Evolutionary conservation across 1,139 yeast species (phyloP).

Genomic region (Lodderomyces orthopsilosis): DNA sequence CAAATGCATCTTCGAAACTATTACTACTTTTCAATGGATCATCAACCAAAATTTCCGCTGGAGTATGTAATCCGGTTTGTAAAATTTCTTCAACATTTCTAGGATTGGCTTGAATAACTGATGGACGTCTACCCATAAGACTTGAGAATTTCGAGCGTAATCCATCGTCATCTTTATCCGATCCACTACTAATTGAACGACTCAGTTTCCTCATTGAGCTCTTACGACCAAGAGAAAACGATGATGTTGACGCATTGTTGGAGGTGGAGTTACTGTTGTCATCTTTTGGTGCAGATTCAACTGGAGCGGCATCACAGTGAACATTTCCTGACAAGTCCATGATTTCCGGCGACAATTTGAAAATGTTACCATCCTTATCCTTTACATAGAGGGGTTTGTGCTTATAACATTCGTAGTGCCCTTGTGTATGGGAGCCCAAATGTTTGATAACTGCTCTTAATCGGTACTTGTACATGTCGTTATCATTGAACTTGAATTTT

Average conservation of each 20-base stretch:
- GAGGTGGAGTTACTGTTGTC: not conserved
- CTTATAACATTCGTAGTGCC: slow-evolving; percentile 84
- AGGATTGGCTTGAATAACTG: slow-evolving; percentile 37
- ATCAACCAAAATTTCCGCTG: slow-evolving; percentile 42
- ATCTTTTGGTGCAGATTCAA: not conserved
- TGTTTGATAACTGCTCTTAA: slow-evolving; percentile 78
- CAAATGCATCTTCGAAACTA: slow-evolving; percentile 22
- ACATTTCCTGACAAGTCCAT: slow-evolving; percentile 21
- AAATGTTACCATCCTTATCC: slow-evolving; percentile 44
- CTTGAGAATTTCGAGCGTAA: slow-evolving; percentile 38
- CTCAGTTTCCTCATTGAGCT: not conserved
- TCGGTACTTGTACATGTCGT: slow-evolving; percentile 50
- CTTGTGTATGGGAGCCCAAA: slow-evolving; percentile 83
- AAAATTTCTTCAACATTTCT: slow-evolving; percentile 40
- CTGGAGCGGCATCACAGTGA: slow-evolving; percentile 9
- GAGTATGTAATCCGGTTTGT: slow-evolving; percentile 41
- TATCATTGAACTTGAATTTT: slow-evolving; percentile 42
- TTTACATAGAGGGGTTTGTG: slow-evolving; percentile 64
- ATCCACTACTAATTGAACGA: slow-evolving; percentile 7
- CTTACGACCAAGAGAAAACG: not conserved
- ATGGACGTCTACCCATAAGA: slow-evolving; percentile 47
- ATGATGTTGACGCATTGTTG: not conserved
- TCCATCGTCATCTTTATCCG: slow-evolving; percentile 17
- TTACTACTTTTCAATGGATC: slow-evolving; percentile 19
- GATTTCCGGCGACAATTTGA: slow-evolving; percentile 49